Evolutionary conservation across 2,329 filamentous ascomycete species (phyloP).

Genomic region (Cercospora canescens): DNA sequence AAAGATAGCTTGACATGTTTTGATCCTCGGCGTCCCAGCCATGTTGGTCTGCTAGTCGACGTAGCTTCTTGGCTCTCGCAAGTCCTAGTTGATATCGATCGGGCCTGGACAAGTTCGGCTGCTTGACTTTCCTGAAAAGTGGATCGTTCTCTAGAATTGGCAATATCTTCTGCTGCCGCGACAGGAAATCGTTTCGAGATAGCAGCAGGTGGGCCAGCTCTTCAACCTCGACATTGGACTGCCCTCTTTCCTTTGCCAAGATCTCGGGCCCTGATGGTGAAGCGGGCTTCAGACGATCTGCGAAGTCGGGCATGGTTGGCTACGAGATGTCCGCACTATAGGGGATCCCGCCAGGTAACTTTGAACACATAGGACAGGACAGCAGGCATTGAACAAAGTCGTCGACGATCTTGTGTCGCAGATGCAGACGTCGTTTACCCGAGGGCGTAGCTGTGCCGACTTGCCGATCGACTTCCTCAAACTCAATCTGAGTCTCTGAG

Average conservation of each 20-base stretch:
- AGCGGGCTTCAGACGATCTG: conserved; percentile 49
- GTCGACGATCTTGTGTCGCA: background rate
- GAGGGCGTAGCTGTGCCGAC: conserved; percentile 8
- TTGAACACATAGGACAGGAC: background rate
- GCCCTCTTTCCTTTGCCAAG: conserved; percentile 46
- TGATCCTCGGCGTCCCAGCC: conserved; percentile 53
- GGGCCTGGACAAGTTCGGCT: conserved; percentile 53
- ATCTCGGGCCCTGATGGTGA: conserved; percentile 47
- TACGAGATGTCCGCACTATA: background rate
- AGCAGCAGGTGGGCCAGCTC: conserved; percentile 51
- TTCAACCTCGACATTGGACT: conserved; percentile 46
- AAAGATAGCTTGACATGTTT: conserved; percentile 53
- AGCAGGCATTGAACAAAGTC: background rate
- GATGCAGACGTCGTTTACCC: conserved; percentile 4
- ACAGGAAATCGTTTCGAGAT: conserved; percentile 49
- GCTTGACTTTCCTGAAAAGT: conserved; percentile 53
- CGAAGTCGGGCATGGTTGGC: conserved; percentile 49
- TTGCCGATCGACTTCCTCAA: conserved; percentile 9
- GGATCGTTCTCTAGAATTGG: conserved; percentile 47
- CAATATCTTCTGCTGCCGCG: conserved; percentile 49
- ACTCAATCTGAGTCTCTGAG: conserved; percentile 8
- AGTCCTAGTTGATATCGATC: conserved; percentile 55
- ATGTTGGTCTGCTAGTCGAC: conserved; percentile 47
- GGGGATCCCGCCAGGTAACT: too few species aligned
- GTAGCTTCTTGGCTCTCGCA: conserved; percentile 52